Conservation (phyloP, 208 protist species). For the Trypanosoma conorhini region DNA sequence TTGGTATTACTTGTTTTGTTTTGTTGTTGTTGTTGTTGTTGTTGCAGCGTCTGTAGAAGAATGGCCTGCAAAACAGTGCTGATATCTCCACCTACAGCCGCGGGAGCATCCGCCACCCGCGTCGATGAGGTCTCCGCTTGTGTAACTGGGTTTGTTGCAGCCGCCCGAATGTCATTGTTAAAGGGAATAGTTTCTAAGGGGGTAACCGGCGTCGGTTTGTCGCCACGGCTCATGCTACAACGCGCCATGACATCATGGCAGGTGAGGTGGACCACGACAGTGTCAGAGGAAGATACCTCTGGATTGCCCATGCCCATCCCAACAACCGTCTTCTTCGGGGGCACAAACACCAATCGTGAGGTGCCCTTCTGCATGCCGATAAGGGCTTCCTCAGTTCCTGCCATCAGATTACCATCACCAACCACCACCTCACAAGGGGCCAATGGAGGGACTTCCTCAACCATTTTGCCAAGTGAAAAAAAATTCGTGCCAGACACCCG, state of each 20-base stretch:
- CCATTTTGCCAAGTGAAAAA: conserved; percentile 34
- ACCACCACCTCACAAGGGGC: conserved; percentile 40
- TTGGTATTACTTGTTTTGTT: conserved; percentile 8
- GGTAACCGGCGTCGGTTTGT: neutral
- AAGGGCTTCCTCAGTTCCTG: conserved; percentile 43
- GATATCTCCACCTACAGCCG: conserved; percentile 7
- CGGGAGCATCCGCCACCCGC: neutral
- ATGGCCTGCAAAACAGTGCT: conserved; percentile 42
- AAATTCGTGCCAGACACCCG: conserved; percentile 37
- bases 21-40: conserved; percentile 20
- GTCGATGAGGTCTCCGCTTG: neutral
- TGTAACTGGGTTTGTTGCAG: neutral
- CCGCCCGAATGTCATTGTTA: neutral
- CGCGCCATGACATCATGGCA: conserved; percentile 26
- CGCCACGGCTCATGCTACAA: neutral
- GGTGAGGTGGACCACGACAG: conserved; percentile 28
- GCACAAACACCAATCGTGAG: conserved; percentile 49
- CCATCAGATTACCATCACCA: conserved; percentile 42
- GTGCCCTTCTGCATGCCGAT: conserved; percentile 46
- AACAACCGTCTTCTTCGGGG: conserved; percentile 32
- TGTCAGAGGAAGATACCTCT: conserved; percentile 31
- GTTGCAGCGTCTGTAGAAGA: conserved; percentile 49
- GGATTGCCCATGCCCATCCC: conserved; percentile 29
- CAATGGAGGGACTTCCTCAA: conserved; percentile 42
- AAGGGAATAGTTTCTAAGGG: too few relatives aligned